phyloP scores from a whole-genome alignment of 2,329 filamentous ascomycete species.

The Ascochyta pisi region DNA sequence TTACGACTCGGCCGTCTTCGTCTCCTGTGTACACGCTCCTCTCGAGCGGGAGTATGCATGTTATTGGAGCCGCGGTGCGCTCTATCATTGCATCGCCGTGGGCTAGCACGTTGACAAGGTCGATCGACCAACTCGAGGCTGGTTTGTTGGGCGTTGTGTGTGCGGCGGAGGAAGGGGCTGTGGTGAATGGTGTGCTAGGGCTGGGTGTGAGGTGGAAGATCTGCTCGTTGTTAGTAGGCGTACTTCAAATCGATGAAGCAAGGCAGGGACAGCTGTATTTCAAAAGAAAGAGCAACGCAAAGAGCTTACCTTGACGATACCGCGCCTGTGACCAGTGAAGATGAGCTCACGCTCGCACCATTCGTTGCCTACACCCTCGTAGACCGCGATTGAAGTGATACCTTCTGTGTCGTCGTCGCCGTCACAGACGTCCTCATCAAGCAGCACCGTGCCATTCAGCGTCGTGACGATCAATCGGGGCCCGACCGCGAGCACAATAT shows the following conservation, averaged over 20 bases:
- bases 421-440: slow-evolving; percentile 82
- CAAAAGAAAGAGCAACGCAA: not conserved
- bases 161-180: slow-evolving; percentile 43
- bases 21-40: slow-evolving; percentile 91
- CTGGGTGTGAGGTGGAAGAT: slow-evolving; percentile 65
- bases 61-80: slow-evolving; percentile 67
- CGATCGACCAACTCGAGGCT: slow-evolving; percentile 67
- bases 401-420: slow-evolving; percentile 68
- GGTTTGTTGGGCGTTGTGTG: not conserved
- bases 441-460: slow-evolving; percentile 82
- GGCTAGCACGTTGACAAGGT: slow-evolving; percentile 81
- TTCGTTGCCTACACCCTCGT: slow-evolving; percentile 88
- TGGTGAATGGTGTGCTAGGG: slow-evolving; percentile 55
- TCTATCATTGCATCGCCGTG: slow-evolving; percentile 70
- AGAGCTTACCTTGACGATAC: slow-evolving; percentile 73
- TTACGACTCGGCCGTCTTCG: slow-evolving; percentile 80
- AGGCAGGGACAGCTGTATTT: not conserved
- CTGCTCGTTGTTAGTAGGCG: slow-evolving; percentile 45
- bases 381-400: slow-evolving; percentile 85
- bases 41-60: slow-evolving; percentile 83
- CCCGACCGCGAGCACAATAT: slow-evolving; percentile 84
- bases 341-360: slow-evolving; percentile 87
- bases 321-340: slow-evolving; percentile 86
- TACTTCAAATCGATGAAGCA: not conserved
- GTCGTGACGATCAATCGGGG: slow-evolving; percentile 80